Conservation (phyloP, 192 early-diverging fungal genomes). For the Geosiphon pyriformis region DNA sequence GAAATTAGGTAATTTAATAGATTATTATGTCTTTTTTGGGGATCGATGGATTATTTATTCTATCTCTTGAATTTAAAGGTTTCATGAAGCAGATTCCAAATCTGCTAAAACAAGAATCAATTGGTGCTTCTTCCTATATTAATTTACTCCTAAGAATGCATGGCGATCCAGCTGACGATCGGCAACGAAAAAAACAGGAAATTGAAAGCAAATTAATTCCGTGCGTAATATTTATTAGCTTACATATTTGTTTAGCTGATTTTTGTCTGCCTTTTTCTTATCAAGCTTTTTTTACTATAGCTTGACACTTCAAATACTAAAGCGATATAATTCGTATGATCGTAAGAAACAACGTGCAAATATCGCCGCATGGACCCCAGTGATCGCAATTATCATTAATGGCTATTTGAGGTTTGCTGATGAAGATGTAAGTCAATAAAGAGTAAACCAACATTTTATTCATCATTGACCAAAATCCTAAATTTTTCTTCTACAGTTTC, state of each 20-base stretch:
- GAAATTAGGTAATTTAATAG: slow-evolving; percentile 42
- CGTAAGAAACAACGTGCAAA: slow-evolving; percentile 65
- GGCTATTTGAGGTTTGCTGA: slow-evolving; percentile 63
- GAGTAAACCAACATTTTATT: too few species aligned
- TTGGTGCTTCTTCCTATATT: slow-evolving; percentile 59
- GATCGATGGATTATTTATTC: slow-evolving; percentile 3
- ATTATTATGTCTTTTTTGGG: not conserved
- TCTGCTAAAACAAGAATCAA: slow-evolving; percentile 86
- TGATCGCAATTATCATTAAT: slow-evolving; percentile 66
- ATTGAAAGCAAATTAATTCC: slow-evolving; percentile 40
- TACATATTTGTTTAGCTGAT: too few species aligned
- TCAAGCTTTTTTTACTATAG: not conserved
- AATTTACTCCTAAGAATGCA: slow-evolving; percentile 64
- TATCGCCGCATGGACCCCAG: slow-evolving; percentile 70
- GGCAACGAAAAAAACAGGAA: slow-evolving; percentile 31
- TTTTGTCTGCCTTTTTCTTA: too few species aligned
- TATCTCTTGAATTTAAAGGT: slow-evolving; percentile 36
- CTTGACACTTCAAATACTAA: slow-evolving; percentile 42
- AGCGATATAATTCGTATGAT: slow-evolving; percentile 59
- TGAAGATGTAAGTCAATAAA: slow-evolving; percentile 46
- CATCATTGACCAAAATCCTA: too few species aligned
- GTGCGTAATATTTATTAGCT: slow-evolving; percentile 22
- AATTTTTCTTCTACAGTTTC: slow-evolving; percentile 40
- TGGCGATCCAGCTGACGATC: slow-evolving; percentile 42
- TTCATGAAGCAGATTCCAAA: slow-evolving; percentile 90